A percentile compares a stretch with the other conserved stretches of the same genome.
phyloP scores from a whole-genome alignment of 179 eudicot genomes.

The Beta macrorhiza region DNA sequence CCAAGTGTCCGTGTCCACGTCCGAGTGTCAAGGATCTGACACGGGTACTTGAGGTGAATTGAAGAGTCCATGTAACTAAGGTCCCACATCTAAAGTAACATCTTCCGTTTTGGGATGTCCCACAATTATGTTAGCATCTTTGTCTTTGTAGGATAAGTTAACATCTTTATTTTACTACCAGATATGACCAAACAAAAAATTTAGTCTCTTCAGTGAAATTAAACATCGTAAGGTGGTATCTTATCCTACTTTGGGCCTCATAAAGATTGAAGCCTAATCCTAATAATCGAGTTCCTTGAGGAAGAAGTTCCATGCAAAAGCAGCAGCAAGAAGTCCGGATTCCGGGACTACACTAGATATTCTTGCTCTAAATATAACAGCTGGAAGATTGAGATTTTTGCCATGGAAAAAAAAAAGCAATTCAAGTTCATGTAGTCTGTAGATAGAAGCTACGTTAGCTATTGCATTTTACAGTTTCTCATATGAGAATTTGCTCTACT shows the following conservation, averaged over 20 bases:
- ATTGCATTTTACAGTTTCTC: neutral
- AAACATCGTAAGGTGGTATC: neutral
- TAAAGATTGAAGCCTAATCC: neutral
- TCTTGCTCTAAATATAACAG: neutral
- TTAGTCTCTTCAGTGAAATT: neutral
- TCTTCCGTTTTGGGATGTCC: no score
- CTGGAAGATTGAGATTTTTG: neutral
- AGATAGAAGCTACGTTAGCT: neutral
- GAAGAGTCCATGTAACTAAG: no score
- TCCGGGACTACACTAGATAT: neutral
- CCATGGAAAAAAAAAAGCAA: neutral
- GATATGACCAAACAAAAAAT: neutral
- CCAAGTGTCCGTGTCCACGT: no score
- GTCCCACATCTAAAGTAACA: no score
- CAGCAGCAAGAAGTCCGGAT: neutral
- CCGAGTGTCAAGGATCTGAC: no score
- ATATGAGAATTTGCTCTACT: neutral
- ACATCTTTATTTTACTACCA: no score
- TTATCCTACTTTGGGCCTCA: neutral
- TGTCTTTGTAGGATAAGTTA: no score
- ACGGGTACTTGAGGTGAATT: no score
- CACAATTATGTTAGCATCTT: no score
- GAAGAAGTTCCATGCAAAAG: neutral
- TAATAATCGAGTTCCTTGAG: neutral
- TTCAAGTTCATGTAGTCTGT: neutral